Evolutionary conservation across 768 basidiomycete species (phyloP).

Genomic region (Candolleomyces aberdarensis): DNA sequence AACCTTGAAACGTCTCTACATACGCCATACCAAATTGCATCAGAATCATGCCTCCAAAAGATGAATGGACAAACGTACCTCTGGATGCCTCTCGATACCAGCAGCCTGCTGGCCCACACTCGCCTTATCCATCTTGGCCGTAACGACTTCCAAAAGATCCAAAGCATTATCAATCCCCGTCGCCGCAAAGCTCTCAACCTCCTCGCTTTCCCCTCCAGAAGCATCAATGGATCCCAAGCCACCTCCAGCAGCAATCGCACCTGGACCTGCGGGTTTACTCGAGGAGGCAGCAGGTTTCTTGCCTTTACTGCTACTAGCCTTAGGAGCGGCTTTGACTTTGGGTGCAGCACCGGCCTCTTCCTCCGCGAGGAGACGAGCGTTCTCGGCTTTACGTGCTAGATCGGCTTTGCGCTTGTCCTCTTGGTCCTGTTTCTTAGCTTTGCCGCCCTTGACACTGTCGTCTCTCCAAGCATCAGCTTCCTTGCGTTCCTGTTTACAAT

Average conservation of each 20-base stretch:
- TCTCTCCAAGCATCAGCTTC: constrained; percentile 70
- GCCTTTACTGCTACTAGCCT: constrained; percentile 60
- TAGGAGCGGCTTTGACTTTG: constrained; percentile 63
- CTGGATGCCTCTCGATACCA: constrained; percentile 85
- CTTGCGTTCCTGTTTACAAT: constrained; percentile 55
- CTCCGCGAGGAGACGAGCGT: constrained; percentile 79
- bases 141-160: constrained; percentile 86
- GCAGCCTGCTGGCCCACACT: constrained; percentile 87
- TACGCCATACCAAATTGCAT: constrained; percentile 4
- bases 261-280: constrained; percentile 74
- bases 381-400: constrained; percentile 83
- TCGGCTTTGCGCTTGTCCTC: constrained; percentile 82
- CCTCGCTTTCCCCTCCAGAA: too few relatives aligned
- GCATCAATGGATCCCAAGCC: constrained; percentile 25
- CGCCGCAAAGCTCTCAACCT: constrained; percentile 61
- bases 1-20: constrained; percentile 87
- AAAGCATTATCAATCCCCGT: constrained; percentile 90
- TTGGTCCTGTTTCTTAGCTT: constrained; percentile 62
- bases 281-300: constrained; percentile 14
- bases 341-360: constrained; percentile 66
- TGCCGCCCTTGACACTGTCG: constrained; percentile 55
- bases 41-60: constrained; percentile 6
- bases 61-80: constrained; percentile 52
- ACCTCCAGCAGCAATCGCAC: constrained; percentile 78
- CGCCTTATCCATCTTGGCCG: constrained; percentile 90